Percentiles rank a stretch among this genome's conserved stretches.
These are phyloP conservation scores for Monilinia aucupariae DNA, from an alignment of 2,329 filamentous ascomycete genomes.

Conservation along the genomic window DNA sequence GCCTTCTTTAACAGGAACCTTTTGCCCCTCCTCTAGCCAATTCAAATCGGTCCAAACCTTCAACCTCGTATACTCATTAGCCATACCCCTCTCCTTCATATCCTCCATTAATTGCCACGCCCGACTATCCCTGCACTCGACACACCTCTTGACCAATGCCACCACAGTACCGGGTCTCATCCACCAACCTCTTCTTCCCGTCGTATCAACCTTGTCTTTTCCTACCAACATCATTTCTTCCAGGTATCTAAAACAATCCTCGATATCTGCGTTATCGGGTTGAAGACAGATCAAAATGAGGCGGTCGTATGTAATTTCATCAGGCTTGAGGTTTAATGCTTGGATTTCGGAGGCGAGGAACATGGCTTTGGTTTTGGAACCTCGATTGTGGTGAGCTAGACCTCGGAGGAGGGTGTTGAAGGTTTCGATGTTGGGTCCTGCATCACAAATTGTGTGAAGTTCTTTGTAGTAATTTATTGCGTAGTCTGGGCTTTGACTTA, in stretches of 20 bases:
- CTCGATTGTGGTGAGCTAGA: conserved; percentile 22
- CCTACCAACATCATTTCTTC: conserved; percentile 45
- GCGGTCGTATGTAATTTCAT: conserved; percentile 56
- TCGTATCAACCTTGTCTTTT: conserved; percentile 27
- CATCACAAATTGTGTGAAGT: conserved; percentile 46
- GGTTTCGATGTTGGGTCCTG: conserved; percentile 46
- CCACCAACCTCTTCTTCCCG: conserved; percentile 31
- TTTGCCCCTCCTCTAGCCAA: neutral
- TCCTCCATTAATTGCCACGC: conserved; percentile 27
- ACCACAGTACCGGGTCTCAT: conserved; percentile 31
- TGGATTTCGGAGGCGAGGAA: conserved; percentile 59
- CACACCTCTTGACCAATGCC: conserved; percentile 25
- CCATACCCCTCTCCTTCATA: conserved; percentile 24
- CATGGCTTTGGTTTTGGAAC: conserved; percentile 50
- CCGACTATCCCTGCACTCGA: conserved; percentile 23
- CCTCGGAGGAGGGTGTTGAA: conserved; percentile 56
- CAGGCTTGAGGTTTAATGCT: conserved; percentile 47
- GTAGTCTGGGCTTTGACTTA: conserved; percentile 38
- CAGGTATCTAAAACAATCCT: conserved; percentile 45
- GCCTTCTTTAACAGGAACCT: neutral
- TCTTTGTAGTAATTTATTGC: conserved; percentile 58
- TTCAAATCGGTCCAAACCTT: conserved; percentile 9
- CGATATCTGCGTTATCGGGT: conserved; percentile 37
- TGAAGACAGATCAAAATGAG: conserved; percentile 52
- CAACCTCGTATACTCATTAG: neutral